These are phyloP conservation scores for Neurospora africana DNA, from an alignment of 495 filamentous ascomycete species.

Conservation along the genomic window DNA sequence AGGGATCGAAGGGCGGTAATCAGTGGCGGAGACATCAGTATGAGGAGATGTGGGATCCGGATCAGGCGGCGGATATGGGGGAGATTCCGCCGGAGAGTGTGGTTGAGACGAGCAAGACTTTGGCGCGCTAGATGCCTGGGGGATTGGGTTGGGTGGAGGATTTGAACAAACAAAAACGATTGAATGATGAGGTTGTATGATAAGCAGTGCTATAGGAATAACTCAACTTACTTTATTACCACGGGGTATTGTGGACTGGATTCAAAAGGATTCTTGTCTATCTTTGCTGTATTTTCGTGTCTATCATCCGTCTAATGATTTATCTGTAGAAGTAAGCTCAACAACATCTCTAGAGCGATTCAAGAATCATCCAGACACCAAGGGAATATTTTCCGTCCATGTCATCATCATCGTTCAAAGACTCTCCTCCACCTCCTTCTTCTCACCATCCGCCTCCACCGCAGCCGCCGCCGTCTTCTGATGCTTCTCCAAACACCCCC, in stretches of 20 bases:
- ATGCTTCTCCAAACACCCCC: slow-evolving; percentile 38
- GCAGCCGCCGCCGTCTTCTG: background rate
- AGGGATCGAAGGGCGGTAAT: background rate
- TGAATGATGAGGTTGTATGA: background rate
- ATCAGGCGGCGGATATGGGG: background rate
- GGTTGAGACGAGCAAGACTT: background rate
- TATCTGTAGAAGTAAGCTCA: no score
- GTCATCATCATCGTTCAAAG: no score
- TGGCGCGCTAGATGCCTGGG: background rate
- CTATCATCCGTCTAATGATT: background rate
- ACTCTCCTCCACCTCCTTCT: background rate
- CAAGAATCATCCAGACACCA: no score
- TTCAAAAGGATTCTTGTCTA: background rate
- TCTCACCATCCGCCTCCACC: background rate
- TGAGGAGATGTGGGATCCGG: background rate
- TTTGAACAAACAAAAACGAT: no score
- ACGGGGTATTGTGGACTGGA: background rate
- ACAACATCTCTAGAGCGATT: no score
- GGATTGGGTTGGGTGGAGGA: background rate
- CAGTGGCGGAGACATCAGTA: background rate
- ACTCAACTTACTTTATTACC: no score
- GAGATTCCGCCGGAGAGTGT: slow-evolving; percentile 3
- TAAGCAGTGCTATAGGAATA: background rate
- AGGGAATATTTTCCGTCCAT: no score
- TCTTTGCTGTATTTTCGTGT: background rate